Evolutionary conservation across 2,329 filamentous ascomycete genomes (phyloP).

Genomic region (Cytospora schulzeri): DNA sequence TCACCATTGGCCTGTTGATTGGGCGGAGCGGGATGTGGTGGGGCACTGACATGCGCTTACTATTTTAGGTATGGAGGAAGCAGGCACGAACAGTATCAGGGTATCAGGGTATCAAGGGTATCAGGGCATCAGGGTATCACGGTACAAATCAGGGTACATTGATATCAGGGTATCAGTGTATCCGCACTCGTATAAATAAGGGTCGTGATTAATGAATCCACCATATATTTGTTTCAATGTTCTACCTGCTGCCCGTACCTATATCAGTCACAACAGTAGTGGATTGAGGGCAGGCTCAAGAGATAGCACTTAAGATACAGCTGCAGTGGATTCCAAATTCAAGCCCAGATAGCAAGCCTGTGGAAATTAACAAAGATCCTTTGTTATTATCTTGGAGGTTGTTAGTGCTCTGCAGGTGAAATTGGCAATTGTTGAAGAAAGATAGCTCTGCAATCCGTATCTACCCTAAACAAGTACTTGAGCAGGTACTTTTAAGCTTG

Average conservation of each 20-base stretch:
- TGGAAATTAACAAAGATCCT: background rate
- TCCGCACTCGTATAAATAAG: no score
- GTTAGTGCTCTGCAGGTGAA: background rate
- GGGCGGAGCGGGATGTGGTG: background rate
- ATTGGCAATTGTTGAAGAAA: background rate
- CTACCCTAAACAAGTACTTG: background rate
- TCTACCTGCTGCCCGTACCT: background rate
- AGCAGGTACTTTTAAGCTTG: background rate
- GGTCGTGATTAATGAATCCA: no score
- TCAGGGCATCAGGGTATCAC: background rate
- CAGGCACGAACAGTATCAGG: background rate
- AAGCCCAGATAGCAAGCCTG: background rate
- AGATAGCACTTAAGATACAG: no score
- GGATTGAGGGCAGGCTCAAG: background rate
- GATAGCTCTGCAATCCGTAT: background rate
- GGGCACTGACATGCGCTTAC: background rate
- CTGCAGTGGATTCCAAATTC: background rate
- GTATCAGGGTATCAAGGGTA: background rate
- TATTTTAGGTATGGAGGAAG: background rate
- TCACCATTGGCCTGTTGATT: background rate
- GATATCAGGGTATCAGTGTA: background rate
- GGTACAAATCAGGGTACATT: background rate
- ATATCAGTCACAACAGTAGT: background rate
- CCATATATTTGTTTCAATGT: no score
- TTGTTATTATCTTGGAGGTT: background rate